Evolutionary conservation across 2,329 filamentous ascomycete species (phyloP), one percentile per base, ranked within the genome.

Genomic region (Talaromyces piceae): DNA sequence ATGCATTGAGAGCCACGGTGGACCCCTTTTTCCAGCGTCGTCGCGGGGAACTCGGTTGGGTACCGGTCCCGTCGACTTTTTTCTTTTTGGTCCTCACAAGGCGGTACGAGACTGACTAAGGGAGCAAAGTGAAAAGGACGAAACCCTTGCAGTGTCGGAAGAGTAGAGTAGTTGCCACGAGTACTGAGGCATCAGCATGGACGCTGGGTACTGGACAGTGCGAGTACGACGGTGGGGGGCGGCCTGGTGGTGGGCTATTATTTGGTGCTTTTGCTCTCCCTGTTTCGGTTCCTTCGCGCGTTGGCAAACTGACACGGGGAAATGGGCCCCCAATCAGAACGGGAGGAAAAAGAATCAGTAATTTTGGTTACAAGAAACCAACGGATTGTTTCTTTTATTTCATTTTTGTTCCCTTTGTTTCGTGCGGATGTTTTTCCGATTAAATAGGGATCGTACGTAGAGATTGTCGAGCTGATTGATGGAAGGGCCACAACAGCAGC

Each of bases 51-150:
- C 56, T 57, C 62, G 63, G 58, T 62, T n/a, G 56, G 47, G 54
- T 58, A 53, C 62, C 61, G 63, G 63, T 63, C 63, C 64, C 63
- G 59, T 67, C 64, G 57, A 68, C 63, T 56, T 20, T 28, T 28
- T 28, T 28, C 11, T 28, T 28, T 28, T 28, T 28, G 6, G 6
- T n/a, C 12, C 13, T 49, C 25, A 45, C 41, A 41, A 52, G 41
- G 41, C 31, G 51, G 47, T 51, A 30, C 18, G 9, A 16, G 9
- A 23, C 16, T n/a, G 33, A 13, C 7, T 16, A 18, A 18, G 46
- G 8, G 25, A 25, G n/a, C n/a, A n/a, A n/a, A n/a, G n/a, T n/a
- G n/a, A n/a, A n/a, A n/a, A n/a, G n/a, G n/a, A n/a, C n/a, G 31
- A 33, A n/a, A 33, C n/a, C 31, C n/a, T n/a, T n/a, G n/a, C n/a